These are phyloP conservation scores for Chenopodium album DNA, from an alignment of 148 eudicot species.

Conservation along the genomic window DNA sequence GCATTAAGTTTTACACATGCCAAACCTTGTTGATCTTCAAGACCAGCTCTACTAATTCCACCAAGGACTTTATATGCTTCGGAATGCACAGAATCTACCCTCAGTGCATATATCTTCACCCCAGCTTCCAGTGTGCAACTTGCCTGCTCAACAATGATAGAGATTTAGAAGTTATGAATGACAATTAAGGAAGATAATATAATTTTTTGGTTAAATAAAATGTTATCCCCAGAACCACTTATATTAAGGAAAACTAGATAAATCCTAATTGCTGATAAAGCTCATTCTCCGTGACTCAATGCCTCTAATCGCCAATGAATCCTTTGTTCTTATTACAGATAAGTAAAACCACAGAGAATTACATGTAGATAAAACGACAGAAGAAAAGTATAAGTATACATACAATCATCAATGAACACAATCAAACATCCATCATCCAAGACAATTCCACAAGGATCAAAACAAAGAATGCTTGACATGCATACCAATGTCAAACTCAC, in stretches of 20 bases:
- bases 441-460: not conserved
- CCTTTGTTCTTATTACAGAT: not conserved
- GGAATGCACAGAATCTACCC: constrained; percentile 95
- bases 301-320: not conserved
- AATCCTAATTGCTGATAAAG: not conserved
- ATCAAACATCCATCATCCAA: not conserved
- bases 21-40: constrained; percentile 64
- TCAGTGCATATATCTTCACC: constrained; percentile 87
- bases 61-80: constrained; percentile 98
- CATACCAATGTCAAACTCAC: not conserved
- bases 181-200: not conserved
- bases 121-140: constrained; percentile 99
- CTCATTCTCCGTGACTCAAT: not conserved
- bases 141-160: constrained; percentile 40
- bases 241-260: not conserved
- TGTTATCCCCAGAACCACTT: not conserved
- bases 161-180: not conserved
- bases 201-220: not conserved
- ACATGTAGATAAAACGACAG: not conserved
- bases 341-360: not conserved
- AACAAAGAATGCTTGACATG: not conserved
- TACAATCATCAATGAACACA: not conserved
- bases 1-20: not conserved
- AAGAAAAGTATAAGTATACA: not conserved
- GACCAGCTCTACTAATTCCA: constrained; percentile 91